Percentiles rank a stretch among this genome's conserved stretches.
Conservation (phyloP, 2,329 filamentous ascomycete genomes). For the Achaetomium macrosporum region DNA sequence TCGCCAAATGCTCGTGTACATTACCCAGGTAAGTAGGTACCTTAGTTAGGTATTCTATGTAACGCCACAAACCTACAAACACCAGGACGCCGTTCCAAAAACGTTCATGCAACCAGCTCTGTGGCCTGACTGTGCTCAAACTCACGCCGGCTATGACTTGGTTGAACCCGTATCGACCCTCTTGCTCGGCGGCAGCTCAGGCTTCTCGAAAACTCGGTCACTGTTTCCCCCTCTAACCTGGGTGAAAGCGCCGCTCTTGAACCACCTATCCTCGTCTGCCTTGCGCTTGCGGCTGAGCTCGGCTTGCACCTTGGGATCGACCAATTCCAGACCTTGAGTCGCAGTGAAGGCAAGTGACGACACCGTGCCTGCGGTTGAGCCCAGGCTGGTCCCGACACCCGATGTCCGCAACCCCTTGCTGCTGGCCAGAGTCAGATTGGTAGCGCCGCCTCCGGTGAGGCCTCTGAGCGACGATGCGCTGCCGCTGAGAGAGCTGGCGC, state of each 20-base stretch:
- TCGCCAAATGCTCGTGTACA: too few species aligned
- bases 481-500: constrained; percentile 51
- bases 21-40: too few species aligned
- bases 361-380: constrained; percentile 61
- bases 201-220: constrained; percentile 69
- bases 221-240: constrained; percentile 57
- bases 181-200: constrained; percentile 67
- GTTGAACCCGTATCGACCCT: constrained; percentile 60
- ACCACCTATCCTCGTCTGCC: constrained; percentile 92
- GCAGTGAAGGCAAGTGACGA: constrained; percentile 90
- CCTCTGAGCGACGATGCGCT: constrained; percentile 76
- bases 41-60: too few species aligned
- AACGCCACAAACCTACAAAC: too few species aligned
- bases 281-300: constrained; percentile 87
- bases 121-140: too few species aligned
- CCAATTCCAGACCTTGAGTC: constrained; percentile 88
- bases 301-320: constrained; percentile 85
- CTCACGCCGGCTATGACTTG: constrained; percentile 34
- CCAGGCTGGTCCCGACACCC: constrained; percentile 67
- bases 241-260: constrained; percentile 95
- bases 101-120: neutral
- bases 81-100: too few species aligned
- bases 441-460: constrained; percentile 56
- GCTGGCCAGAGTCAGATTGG: constrained; percentile 64
- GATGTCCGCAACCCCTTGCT: constrained; percentile 74